These are phyloP conservation scores for Hypomyces rosellus DNA, from an alignment of 2,329 filamentous ascomycete genomes.

Conservation along the genomic window DNA sequence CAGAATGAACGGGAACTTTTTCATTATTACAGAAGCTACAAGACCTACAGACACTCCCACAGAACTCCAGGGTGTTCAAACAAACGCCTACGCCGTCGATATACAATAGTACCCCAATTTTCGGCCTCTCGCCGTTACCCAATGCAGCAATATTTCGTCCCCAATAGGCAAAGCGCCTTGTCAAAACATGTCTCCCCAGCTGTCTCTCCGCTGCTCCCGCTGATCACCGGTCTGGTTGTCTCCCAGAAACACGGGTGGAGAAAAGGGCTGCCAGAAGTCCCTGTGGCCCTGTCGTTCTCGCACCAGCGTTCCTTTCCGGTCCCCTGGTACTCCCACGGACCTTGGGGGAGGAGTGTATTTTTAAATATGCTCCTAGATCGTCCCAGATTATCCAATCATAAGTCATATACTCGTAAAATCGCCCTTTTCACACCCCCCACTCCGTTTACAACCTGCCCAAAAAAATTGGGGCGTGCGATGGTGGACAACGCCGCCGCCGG, in stretches of 20 bases:
- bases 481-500: slow-evolving; percentile 19
- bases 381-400: slow-evolving; percentile 45
- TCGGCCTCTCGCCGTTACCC: slow-evolving; percentile 18
- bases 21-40: slow-evolving; percentile 5
- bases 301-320: slow-evolving; percentile 15
- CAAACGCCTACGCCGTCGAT: slow-evolving; percentile 16
- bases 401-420: slow-evolving; percentile 43
- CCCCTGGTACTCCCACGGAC: slow-evolving; percentile 20
- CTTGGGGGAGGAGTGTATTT: slow-evolving; percentile 37
- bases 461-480: slow-evolving; percentile 19
- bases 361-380: slow-evolving; percentile 30
- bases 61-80: slow-evolving; percentile 16
- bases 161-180: slow-evolving; percentile 28
- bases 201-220: neutral
- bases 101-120: slow-evolving; percentile 16
- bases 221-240: neutral
- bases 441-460: slow-evolving; percentile 18
- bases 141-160: slow-evolving; percentile 26
- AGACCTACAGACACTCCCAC: slow-evolving; percentile 4
- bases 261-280: too few species aligned
- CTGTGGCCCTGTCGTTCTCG: slow-evolving; percentile 4
- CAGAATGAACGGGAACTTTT: neutral
- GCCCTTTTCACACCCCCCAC: slow-evolving; percentile 23
- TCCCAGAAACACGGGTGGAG: too few species aligned
- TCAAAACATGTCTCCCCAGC: slow-evolving; percentile 1